Evolutionary conservation across 768 basidiomycete genomes (phyloP).

Genomic region (Mycena venus): DNA sequence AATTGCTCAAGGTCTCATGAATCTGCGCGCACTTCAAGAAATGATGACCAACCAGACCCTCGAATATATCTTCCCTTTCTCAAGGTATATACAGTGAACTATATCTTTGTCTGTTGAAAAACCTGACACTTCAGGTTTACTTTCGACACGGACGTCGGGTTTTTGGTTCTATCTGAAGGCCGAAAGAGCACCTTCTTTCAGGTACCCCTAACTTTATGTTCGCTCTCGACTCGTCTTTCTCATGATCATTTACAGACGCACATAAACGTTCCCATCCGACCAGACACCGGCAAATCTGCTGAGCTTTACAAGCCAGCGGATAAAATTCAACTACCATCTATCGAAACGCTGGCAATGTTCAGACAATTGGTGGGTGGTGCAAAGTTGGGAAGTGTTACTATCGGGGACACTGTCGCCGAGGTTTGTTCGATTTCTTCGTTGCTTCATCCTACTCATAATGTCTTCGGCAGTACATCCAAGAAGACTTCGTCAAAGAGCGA

Average conservation of each 20-base stretch:
- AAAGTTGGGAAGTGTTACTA: constrained; percentile 65
- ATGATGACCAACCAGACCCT: constrained; percentile 75
- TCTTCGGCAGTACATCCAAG: constrained; percentile 76
- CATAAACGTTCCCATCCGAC: constrained; percentile 64
- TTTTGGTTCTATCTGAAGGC: constrained; percentile 73
- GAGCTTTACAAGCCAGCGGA: constrained; percentile 65
- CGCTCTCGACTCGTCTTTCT: background rate
- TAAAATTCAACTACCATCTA: constrained; percentile 59
- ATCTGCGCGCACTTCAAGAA: constrained; percentile 74
- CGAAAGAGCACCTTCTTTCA: constrained; percentile 80
- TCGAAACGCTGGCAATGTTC: constrained; percentile 65
- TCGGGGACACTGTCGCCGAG: constrained; percentile 70
- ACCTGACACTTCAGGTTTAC: no score
- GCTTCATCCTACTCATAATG: background rate
- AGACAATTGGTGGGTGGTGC: constrained; percentile 73
- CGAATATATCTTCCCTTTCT: constrained; percentile 83
- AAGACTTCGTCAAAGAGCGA: constrained; percentile 74
- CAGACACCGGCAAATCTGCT: constrained; percentile 25
- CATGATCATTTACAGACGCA: constrained; percentile 64
- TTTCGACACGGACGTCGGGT: constrained; percentile 82
- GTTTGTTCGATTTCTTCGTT: constrained; percentile 50
- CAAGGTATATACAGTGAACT: no score
- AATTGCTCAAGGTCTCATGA: constrained; percentile 65
- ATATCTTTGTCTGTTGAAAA: no score
- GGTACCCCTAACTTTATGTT: constrained; percentile 53